Conservation (phyloP, 768 basidiomycete genomes). For the Leucosporidium scottii region DNA sequence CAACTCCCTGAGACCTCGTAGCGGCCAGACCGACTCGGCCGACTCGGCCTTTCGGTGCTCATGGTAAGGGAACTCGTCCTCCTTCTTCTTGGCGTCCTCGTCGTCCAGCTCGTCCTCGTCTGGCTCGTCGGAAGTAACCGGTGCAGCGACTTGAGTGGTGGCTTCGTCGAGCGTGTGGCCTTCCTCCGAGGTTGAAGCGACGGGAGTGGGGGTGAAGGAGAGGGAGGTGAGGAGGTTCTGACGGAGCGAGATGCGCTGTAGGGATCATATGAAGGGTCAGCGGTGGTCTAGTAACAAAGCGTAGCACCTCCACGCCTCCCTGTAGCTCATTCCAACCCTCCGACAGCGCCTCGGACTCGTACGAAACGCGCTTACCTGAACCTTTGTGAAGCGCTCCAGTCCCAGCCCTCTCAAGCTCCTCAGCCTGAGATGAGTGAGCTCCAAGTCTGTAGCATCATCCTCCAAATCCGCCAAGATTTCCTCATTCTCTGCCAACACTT, state of each 20-base stretch:
- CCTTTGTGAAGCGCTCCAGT: conserved; percentile 31
- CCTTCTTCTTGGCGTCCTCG: conserved; percentile 37
- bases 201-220: conserved; percentile 21
- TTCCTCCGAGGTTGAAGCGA: not conserved
- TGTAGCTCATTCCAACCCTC: conserved; percentile 4
- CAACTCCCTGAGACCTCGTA: conserved; percentile 52
- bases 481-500: conserved; percentile 29
- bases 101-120: conserved; percentile 39
- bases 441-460: conserved; percentile 34
- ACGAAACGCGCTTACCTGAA: conserved; percentile 12
- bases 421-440: conserved; percentile 36
- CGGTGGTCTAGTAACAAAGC: not conserved
- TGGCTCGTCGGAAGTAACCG: conserved; percentile 10
- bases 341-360: not conserved
- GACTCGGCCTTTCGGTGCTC: conserved; percentile 5
- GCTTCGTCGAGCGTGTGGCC: not conserved
- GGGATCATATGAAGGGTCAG: not conserved
- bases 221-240: conserved; percentile 37
- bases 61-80: conserved; percentile 28
- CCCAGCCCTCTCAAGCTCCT: conserved; percentile 30
- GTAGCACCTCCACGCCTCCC: not conserved
- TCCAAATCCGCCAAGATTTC: conserved; percentile 23
- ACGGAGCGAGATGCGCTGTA: conserved; percentile 36
- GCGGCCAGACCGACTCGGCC: conserved; percentile 21
- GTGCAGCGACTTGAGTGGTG: not conserved